A percentile compares a stretch with the other conserved stretches of the same genome.
Evolutionary conservation across 176 grass and related monocot species (phyloP).

Genomic region (Coix lacrymajobi): DNA sequence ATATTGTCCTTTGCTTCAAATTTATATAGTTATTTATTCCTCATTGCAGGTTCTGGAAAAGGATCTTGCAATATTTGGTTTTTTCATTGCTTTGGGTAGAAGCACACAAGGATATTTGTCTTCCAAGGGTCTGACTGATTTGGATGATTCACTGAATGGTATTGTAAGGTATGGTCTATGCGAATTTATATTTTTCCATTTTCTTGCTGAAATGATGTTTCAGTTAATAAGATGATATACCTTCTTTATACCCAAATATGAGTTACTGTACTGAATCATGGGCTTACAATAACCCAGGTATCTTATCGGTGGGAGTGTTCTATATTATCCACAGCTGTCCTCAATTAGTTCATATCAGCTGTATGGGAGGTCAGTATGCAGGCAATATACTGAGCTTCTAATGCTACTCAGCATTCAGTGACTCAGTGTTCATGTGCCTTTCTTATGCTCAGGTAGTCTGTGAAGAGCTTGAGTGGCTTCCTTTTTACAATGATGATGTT

Average conservation of each 20-base stretch:
- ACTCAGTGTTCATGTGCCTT: slow-evolving; percentile 20
- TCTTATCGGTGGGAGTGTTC: slow-evolving; percentile 93
- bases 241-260: not conserved
- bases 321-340: slow-evolving; percentile 98
- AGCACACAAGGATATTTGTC: slow-evolving; percentile 84
- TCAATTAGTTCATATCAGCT: slow-evolving; percentile 98
- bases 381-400: slow-evolving; percentile 19
- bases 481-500: slow-evolving; percentile 68
- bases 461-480: slow-evolving; percentile 97
- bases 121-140: slow-evolving; percentile 60
- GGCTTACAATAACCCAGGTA: slow-evolving; percentile 54
- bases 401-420: slow-evolving; percentile 17
- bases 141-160: slow-evolving; percentile 64
- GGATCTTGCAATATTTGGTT: slow-evolving; percentile 96
- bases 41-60: slow-evolving; percentile 90
- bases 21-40: slow-evolving; percentile 19
- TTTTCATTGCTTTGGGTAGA: slow-evolving; percentile 99
- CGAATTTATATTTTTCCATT: slow-evolving; percentile 10
- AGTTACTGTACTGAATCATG: not conserved
- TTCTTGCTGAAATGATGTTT: slow-evolving; percentile 4
- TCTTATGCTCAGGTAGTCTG: slow-evolving; percentile 73
- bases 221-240: slow-evolving; percentile 11
- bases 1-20: not conserved
- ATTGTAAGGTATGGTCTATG: slow-evolving; percentile 71
- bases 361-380: slow-evolving; percentile 82